Conservation (phyloP, 2,329 filamentous ascomycete genomes). For the Talaromyces amestolkiae region DNA sequence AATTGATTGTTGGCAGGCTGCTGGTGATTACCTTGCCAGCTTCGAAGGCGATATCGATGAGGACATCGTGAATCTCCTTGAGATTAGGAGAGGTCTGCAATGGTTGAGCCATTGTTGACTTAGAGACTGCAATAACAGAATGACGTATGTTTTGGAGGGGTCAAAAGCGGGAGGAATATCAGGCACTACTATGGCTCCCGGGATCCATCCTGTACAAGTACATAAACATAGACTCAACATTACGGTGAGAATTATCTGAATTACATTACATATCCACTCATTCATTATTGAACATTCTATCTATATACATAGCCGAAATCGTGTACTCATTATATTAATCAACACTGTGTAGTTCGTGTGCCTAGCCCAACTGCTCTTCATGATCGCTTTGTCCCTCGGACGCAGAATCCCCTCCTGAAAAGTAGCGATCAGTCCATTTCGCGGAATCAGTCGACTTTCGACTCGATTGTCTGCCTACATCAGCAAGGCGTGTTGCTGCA, state of each 20-base stretch:
- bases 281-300: neutral
- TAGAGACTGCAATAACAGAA: neutral
- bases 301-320: neutral
- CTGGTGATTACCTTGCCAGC: conserved; percentile 45
- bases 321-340: neutral
- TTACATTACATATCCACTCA: neutral
- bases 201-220: no score
- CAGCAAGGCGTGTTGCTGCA: conserved; percentile 18
- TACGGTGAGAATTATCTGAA: neutral
- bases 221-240: no score
- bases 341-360: neutral
- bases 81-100: conserved; percentile 27
- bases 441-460: conserved; percentile 49
- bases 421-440: conserved; percentile 66
- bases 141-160: conserved; percentile 1
- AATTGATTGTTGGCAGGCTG: conserved; percentile 39
- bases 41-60: conserved; percentile 40
- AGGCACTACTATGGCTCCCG: neutral
- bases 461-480: neutral
- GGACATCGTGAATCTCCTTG: conserved; percentile 43
- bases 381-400: conserved; percentile 30
- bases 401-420: conserved; percentile 51
- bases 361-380: conserved; percentile 8
- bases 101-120: neutral
- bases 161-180: neutral